These are phyloP conservation scores for Globisporangium nunn DNA, from an alignment of 352 stramenopile genomes.

Conservation along the genomic window DNA sequence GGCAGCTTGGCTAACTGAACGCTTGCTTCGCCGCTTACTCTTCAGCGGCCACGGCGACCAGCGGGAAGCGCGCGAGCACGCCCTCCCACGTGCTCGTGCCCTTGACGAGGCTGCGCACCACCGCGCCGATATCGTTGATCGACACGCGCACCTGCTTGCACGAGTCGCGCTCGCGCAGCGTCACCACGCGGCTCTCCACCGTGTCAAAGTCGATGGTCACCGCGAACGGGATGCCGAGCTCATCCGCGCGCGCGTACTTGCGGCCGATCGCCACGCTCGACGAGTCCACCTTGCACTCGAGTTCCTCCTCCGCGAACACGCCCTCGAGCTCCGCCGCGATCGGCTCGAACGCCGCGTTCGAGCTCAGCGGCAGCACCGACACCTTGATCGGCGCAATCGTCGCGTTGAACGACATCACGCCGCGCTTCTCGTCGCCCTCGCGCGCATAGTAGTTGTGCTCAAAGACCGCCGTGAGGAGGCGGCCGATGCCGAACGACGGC, in stretches of 20 bases:
- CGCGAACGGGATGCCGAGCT: slow-evolving; percentile 97
- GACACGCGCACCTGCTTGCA: slow-evolving; percentile 93
- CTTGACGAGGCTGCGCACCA: slow-evolving; percentile 88
- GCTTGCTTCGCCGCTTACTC: not conserved
- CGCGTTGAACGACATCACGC: slow-evolving; percentile 96
- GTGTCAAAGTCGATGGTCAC: slow-evolving; percentile 99
- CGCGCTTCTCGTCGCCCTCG: slow-evolving; percentile 95
- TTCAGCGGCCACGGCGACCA: slow-evolving; percentile 52
- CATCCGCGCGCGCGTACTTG: slow-evolving; percentile 95
- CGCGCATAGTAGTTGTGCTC: slow-evolving; percentile 98
- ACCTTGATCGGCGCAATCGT: slow-evolving; percentile 98
- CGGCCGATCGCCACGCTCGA: slow-evolving; percentile 94
- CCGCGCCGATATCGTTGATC: slow-evolving; percentile 69
- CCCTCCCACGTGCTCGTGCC: slow-evolving; percentile 77
- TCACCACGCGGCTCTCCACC: slow-evolving; percentile 89
- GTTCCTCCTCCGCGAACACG: slow-evolving; percentile 47
- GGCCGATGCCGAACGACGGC: slow-evolving; percentile 98
- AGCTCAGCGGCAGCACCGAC: slow-evolving; percentile 92
- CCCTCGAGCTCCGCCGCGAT: slow-evolving; percentile 74
- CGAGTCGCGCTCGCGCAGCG: slow-evolving; percentile 96
- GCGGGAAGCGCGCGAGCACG: slow-evolving; percentile 73
- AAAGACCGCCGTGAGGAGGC: slow-evolving; percentile 96
- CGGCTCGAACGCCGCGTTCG: slow-evolving; percentile 79
- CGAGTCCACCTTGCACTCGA: slow-evolving; percentile 93
- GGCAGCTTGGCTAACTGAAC: too few species aligned